Conservation (phyloP, 305 asterid genomes). For the Fraxinus xanthoxyloides region DNA sequence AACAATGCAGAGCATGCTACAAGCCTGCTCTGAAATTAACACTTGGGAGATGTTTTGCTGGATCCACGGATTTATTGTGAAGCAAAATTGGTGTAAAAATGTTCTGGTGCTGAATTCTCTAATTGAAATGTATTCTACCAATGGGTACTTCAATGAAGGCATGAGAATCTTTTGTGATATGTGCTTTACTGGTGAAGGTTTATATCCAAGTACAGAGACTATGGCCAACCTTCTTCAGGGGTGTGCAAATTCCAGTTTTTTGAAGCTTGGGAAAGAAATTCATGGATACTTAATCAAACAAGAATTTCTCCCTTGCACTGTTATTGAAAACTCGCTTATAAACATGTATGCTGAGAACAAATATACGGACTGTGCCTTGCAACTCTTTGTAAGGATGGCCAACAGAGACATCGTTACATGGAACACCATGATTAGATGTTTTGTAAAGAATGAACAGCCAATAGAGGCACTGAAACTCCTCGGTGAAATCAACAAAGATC, state of each 20-base stretch:
- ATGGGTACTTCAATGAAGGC: constrained; percentile 30
- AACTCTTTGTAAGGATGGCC: constrained; percentile 31
- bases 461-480: constrained; percentile 30
- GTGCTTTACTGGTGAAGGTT: constrained; percentile 30
- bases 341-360: constrained; percentile 39
- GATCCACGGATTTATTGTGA: constrained; percentile 43
- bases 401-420: constrained; percentile 40
- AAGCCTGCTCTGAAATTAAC: constrained; percentile 32
- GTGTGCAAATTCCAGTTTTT: constrained; percentile 24
- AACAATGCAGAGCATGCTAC: constrained; percentile 28
- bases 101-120: constrained; percentile 33
- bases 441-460: constrained; percentile 34
- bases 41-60: constrained; percentile 25
- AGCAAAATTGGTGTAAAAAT: constrained; percentile 31
- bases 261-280: constrained; percentile 34
- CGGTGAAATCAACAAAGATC: constrained; percentile 25
- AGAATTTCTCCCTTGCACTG: constrained; percentile 30
- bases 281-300: constrained; percentile 45
- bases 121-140: constrained; percentile 38
- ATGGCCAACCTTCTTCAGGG: constrained; percentile 44
- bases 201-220: constrained; percentile 38
- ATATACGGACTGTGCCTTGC: constrained; percentile 21
- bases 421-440: constrained; percentile 44
- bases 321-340: constrained; percentile 42
- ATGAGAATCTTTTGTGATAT: constrained; percentile 21